A percentile compares a stretch with the other conserved stretches of the same genome.
Conservation (phyloP, 2,329 filamentous ascomycete species). For the Ophiostoma sp. region DNA sequence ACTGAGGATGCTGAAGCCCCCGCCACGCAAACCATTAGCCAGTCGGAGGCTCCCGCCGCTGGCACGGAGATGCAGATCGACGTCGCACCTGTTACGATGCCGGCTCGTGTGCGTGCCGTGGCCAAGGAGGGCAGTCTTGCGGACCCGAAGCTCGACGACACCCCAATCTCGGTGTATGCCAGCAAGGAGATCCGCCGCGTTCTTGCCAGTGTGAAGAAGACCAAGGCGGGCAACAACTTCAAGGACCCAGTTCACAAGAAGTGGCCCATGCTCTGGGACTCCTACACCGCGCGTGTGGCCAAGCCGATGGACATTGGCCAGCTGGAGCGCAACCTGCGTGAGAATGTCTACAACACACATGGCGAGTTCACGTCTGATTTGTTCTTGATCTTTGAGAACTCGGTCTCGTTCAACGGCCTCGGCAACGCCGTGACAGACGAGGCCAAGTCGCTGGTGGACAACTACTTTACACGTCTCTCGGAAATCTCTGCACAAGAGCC, state of each 20-base stretch:
- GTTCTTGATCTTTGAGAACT: constrained; percentile 75
- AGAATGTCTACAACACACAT: constrained; percentile 66
- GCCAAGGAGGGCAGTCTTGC: constrained; percentile 43
- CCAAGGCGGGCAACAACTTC: constrained; percentile 76
- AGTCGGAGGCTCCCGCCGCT: not conserved
- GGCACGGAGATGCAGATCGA: constrained; percentile 34
- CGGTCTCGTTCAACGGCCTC: constrained; percentile 77
- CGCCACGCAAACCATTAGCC: constrained; percentile 16
- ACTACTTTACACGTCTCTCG: constrained; percentile 50
- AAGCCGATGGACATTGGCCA: constrained; percentile 81
- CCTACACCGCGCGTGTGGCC: constrained; percentile 67
- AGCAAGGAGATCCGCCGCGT: constrained; percentile 64
- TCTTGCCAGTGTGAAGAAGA: constrained; percentile 79
- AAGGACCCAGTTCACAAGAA: constrained; percentile 73
- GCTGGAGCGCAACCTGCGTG: constrained; percentile 78
- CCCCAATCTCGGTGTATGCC: constrained; percentile 59
- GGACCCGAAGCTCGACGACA: constrained; percentile 46
- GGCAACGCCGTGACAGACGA: constrained; percentile 69
- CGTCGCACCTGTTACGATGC: constrained; percentile 31
- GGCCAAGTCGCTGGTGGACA: constrained; percentile 57
- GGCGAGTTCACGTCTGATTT: constrained; percentile 74
- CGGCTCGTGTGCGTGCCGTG: constrained; percentile 35
- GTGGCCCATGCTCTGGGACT: constrained; percentile 73
- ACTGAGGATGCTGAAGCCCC: constrained; percentile 46
- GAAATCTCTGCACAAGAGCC: constrained; percentile 55